Conservation (phyloP, 352 stramenopile genomes). For the Globisporangium takayamanum region DNA sequence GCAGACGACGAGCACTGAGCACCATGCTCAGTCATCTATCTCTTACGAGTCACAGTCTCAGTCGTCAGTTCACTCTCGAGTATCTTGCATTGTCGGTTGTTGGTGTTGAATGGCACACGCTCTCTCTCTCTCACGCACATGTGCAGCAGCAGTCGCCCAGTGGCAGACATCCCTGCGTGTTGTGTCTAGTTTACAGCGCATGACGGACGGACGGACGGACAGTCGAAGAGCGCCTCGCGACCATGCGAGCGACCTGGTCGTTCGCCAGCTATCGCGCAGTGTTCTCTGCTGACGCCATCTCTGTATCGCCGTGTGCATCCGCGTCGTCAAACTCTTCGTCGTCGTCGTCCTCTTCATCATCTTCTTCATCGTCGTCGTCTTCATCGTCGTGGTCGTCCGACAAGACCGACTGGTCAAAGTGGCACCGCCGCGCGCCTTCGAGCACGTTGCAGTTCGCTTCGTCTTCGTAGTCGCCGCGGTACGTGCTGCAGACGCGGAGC, state of each 20-base stretch:
- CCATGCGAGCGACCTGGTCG: conserved; percentile 13
- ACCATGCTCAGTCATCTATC: background rate
- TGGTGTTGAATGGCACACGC: too few relatives aligned
- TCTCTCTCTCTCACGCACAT: background rate
- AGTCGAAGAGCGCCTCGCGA: background rate
- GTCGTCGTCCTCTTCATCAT: conserved; percentile 31
- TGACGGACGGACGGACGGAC: background rate
- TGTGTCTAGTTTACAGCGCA: conserved; percentile 1
- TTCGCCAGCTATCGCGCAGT: conserved; percentile 5
- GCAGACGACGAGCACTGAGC: conserved; percentile 57
- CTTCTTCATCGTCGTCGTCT: conserved; percentile 31
- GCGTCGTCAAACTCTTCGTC: conserved; percentile 24
- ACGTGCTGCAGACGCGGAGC: conserved; percentile 84
- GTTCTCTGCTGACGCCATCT: conserved; percentile 14
- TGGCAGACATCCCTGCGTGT: background rate
- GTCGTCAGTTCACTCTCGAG: background rate
- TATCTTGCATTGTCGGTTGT: too few relatives aligned
- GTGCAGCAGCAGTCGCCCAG: background rate
- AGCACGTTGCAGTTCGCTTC: conserved; percentile 81
- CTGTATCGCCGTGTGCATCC: conserved; percentile 23
- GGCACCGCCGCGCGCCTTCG: conserved; percentile 45
- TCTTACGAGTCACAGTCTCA: background rate
- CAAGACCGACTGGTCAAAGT: conserved; percentile 56
- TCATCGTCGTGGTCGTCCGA: conserved; percentile 46
- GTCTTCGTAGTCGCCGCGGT: conserved; percentile 66